Conservation (phyloP, 2,329 filamentous ascomycete species). For the Ophiostoma tasmaniense region DNA sequence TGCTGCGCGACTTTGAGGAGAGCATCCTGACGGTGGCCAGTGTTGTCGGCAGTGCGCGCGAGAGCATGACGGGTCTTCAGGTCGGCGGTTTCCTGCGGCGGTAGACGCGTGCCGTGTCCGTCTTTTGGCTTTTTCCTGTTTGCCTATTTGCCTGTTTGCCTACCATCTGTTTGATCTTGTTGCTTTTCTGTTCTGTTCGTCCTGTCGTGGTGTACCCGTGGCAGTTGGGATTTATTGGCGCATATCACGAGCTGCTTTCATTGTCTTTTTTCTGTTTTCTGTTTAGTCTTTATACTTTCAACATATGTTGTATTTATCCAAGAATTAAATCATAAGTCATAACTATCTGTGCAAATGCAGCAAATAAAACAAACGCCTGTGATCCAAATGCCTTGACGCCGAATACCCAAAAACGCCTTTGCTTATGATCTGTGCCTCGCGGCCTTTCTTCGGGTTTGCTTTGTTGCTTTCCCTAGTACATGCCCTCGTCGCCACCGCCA, state of each 20-base stretch:
- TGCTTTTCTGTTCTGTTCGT: not conserved
- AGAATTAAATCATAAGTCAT: slow-evolving; percentile 4
- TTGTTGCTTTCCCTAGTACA: slow-evolving; percentile 15
- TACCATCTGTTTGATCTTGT: not conserved
- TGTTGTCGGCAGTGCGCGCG: slow-evolving; percentile 50
- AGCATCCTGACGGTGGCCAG: slow-evolving; percentile 55
- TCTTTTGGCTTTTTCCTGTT: not conserved
- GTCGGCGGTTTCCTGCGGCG: slow-evolving; percentile 39
- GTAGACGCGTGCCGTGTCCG: slow-evolving; percentile 5
- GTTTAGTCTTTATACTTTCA: not conserved
- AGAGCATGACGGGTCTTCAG: slow-evolving; percentile 52
- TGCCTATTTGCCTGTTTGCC: not conserved
- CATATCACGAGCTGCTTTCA: slow-evolving; percentile 7
- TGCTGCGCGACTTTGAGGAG: slow-evolving; percentile 56
- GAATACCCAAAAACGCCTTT: not conserved
- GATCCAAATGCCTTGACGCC: not conserved
- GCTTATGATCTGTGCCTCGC: not conserved
- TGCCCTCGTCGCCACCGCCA: slow-evolving; percentile 27
- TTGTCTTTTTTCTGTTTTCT: not conserved
- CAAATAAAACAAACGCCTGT: not conserved
- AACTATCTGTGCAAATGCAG: not conserved
- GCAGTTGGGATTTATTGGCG: not conserved
- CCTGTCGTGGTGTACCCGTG: not conserved
- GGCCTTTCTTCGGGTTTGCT: not conserved
- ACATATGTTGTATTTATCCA: not conserved